Evolutionary conservation across 169 alveolate genomes (phyloP).

Genomic region (Plasmodium fragile): DNA sequence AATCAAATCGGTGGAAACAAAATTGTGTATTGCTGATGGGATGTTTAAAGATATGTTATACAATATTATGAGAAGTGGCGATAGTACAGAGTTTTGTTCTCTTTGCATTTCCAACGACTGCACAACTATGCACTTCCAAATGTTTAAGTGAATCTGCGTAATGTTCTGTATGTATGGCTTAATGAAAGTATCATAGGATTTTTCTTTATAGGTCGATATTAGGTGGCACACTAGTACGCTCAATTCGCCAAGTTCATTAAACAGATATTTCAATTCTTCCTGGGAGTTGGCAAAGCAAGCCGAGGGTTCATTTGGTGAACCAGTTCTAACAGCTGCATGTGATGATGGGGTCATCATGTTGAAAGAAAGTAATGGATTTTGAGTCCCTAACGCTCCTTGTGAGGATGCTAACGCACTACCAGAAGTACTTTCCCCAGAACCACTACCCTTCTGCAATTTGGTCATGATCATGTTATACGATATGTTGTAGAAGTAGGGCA

Average conservation of each 20-base stretch:
- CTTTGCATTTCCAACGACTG: constrained; percentile 76
- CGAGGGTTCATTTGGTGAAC: background rate
- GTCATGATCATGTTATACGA: constrained; percentile 55
- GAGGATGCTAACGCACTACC: background rate
- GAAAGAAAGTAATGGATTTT: background rate
- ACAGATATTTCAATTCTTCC: constrained; percentile 69
- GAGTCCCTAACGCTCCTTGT: background rate
- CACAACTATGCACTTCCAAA: constrained; percentile 68
- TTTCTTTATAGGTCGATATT: constrained; percentile 69
- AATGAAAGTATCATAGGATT: constrained; percentile 51
- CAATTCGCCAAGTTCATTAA: constrained; percentile 55
- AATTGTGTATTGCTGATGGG: constrained; percentile 51
- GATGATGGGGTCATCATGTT: constrained; percentile 61
- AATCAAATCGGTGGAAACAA: constrained; percentile 38
- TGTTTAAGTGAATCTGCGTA: constrained; percentile 43
- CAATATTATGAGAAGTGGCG: constrained; percentile 37
- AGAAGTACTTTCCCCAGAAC: background rate
- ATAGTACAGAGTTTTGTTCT: constrained; percentile 69
- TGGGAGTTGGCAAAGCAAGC: background rate
- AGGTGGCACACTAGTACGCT: constrained; percentile 67
- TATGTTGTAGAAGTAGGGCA: constrained; percentile 68
- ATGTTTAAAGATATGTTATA: constrained; percentile 64
- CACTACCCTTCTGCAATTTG: constrained; percentile 18
- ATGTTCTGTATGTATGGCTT: constrained; percentile 67
- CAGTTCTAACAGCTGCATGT: background rate